phyloP scores from a whole-genome alignment of 2,329 filamentous ascomycete species.

The Waltergamsia citrina region DNA sequence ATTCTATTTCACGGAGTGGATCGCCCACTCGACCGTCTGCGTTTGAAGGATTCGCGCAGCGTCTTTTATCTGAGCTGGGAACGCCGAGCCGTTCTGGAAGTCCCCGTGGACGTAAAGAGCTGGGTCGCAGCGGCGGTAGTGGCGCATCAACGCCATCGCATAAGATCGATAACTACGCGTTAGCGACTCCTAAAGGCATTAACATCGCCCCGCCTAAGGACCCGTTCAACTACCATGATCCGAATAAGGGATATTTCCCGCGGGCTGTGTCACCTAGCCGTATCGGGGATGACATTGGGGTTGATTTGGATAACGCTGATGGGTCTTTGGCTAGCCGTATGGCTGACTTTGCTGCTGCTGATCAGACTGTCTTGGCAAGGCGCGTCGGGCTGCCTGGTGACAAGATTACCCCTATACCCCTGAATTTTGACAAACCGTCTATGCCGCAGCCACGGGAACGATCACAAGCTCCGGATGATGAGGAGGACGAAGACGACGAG shows the following conservation, averaged over 20 bases:
- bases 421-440: slow-evolving; percentile 29
- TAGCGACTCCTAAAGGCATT: slow-evolving; percentile 17
- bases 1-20: slow-evolving; percentile 31
- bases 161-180: slow-evolving; percentile 7
- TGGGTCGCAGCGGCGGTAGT: slow-evolving; percentile 16
- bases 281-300: slow-evolving; percentile 12
- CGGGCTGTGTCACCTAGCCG: slow-evolving; percentile 33
- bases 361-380: slow-evolving; percentile 50
- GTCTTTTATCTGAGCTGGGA: slow-evolving; percentile 49
- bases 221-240: slow-evolving; percentile 24
- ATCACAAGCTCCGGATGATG: slow-evolving; percentile 12
- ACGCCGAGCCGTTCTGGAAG: slow-evolving; percentile 41
- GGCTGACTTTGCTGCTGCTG: slow-evolving; percentile 53
- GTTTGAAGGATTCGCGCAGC: slow-evolving; percentile 53
- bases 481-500: slow-evolving; percentile 7
- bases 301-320: slow-evolving; percentile 1
- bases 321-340: slow-evolving; percentile 2
- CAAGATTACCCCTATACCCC: slow-evolving; percentile 33
- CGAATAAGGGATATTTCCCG: slow-evolving; percentile 14
- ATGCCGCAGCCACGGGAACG: slow-evolving; percentile 8
- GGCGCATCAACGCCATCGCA: slow-evolving; percentile 19
- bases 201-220: slow-evolving; percentile 30
- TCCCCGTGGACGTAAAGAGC: slow-evolving; percentile 41
- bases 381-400: slow-evolving; percentile 38
- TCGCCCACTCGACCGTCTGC: slow-evolving; percentile 46